These are phyloP conservation scores for Anthracocystis setariae DNA, from an alignment of 1,284 basidiomycete species.

Conservation along the genomic window DNA sequence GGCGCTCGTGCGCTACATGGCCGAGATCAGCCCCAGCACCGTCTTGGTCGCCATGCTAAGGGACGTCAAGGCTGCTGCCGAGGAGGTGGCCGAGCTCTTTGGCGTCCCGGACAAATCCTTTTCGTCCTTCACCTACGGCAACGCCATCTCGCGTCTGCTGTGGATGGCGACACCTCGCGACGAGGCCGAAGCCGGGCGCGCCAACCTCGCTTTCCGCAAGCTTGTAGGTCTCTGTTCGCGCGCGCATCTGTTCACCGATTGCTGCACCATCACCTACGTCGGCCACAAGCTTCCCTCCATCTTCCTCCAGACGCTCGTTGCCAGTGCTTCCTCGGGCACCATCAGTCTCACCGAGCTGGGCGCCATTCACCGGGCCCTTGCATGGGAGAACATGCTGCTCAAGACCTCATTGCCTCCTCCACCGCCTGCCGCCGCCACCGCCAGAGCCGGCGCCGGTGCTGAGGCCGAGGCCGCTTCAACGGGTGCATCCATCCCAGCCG, in stretches of 20 bases:
- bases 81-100: constrained; percentile 80
- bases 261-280: constrained; percentile 83
- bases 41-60: constrained; percentile 79
- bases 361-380: constrained; percentile 80
- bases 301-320: constrained; percentile 73
- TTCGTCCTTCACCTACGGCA: constrained; percentile 36
- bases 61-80: constrained; percentile 78
- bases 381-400: constrained; percentile 86
- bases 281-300: constrained; percentile 81
- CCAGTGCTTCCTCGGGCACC: constrained; percentile 70
- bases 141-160: constrained; percentile 36
- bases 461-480: constrained; percentile 14
- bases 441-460: constrained; percentile 15
- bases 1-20: constrained; percentile 86
- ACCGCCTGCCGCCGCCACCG: constrained; percentile 5
- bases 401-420: constrained; percentile 69
- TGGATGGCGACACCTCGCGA: constrained; percentile 35
- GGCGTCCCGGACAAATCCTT: constrained; percentile 26
- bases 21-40: constrained; percentile 82
- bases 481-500: constrained; percentile 1
- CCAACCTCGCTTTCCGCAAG: constrained; percentile 79
- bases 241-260: constrained; percentile 84
- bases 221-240: constrained; percentile 83
- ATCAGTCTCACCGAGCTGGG: constrained; percentile 79
- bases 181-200: constrained; percentile 69